Percentiles rank a stretch among this genome's conserved stretches.
Evolutionary conservation across 2,329 filamentous ascomycete genomes (phyloP).

Genomic region (Nothopassalora personata): DNA sequence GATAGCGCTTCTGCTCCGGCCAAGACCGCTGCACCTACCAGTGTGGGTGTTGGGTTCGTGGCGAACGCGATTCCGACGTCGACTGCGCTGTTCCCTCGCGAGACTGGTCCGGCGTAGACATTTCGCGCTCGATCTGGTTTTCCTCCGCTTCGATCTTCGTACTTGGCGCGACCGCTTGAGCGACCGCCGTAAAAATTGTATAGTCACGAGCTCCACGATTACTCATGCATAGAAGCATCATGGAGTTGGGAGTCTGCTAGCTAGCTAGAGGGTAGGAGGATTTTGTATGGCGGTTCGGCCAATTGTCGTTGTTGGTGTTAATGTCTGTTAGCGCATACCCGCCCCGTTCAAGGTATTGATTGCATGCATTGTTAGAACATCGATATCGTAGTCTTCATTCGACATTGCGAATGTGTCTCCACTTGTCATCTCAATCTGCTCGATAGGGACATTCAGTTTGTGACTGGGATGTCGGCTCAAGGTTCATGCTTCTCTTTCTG

Average conservation of each 20-base stretch:
- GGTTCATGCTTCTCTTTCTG: no score
- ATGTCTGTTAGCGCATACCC: no score
- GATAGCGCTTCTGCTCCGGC: slow-evolving; percentile 10
- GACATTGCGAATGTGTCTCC: no score
- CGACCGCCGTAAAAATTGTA: not conserved
- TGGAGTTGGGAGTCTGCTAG: not conserved
- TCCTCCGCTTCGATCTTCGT: not conserved
- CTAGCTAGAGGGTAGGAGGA: not conserved
- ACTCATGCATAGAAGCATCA: not conserved
- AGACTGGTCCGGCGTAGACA: slow-evolving; percentile 4
- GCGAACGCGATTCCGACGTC: slow-evolving; percentile 7
- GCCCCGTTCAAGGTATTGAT: no score
- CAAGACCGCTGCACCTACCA: slow-evolving; percentile 16
- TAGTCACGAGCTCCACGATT: not conserved
- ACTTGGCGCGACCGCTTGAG: not conserved
- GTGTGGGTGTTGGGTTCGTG: slow-evolving; percentile 22
- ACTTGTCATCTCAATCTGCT: no score
- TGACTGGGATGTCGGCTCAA: no score
- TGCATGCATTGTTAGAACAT: no score
- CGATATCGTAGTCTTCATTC: no score
- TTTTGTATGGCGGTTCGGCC: not conserved
- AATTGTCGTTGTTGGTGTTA: no score
- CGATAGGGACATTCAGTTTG: no score
- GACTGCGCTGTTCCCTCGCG: slow-evolving; percentile 11
- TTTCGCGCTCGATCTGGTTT: slow-evolving; percentile 4